Evolutionary conservation across 2,329 filamentous ascomycete species (phyloP), one percentile per base, ranked within the genome.

Genomic region (Didymella glomerata): DNA sequence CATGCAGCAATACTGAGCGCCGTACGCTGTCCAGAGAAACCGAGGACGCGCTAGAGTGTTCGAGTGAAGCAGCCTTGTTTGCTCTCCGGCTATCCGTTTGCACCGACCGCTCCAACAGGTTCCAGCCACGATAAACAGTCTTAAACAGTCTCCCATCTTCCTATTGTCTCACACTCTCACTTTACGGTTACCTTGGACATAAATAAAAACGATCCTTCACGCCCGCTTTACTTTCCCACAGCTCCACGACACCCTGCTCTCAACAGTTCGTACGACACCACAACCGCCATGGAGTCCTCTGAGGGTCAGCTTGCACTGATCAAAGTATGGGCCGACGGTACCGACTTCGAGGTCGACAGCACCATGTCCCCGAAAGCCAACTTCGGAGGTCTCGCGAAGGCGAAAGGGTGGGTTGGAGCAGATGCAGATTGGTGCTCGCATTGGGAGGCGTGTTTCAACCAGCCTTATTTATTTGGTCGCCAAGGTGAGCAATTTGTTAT

Each of bases 371-470:
- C 65, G 7, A 68, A 68, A 30, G 63, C 61, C 24, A 68, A 70
- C 38, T 72, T 72, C 42, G 61, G 58, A 13, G 65, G 66, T 18
- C 48, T 72, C n/a, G 69, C 66, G 4, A 57, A 62, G 38, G 46
- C 46, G 38, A 63, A 61, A 46, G 63, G 65, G 9, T 72, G 69
- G 69, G 53, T 54, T 2, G 64, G 61, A 16, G 67, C 63, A 6
- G 61, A 63, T 48, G 32, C 20, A 14, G 34, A 60, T 4, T 70
- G 68, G 68, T 57, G 57, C 13, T 3, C 13, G 13, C 45, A 61
- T 32, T 69, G 68, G 67, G 14, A 56, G 32, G 32, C 46, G 14
- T 70, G 66, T 38, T 72, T 70, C 36, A 52, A 46, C 1, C 62
- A 69, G 22, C 22, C 44, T 1, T 68, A 68, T 28, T 11, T 28